Evolutionary conservation across 2,329 filamentous ascomycete genomes (phyloP).

Genomic region (Phialophora chinensis): DNA sequence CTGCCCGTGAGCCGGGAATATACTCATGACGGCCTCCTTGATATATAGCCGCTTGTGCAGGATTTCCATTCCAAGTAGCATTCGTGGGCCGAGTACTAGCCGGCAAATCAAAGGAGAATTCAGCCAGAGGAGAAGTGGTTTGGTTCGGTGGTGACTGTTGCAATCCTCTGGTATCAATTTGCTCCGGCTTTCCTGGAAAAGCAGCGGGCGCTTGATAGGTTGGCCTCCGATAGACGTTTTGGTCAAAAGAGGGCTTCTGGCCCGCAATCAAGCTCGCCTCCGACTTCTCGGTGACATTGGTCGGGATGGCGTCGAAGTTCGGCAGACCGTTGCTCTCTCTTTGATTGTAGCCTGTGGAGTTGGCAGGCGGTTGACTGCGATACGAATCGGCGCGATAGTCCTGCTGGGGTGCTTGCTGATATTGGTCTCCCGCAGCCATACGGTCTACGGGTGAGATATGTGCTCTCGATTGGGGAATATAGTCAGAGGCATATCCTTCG

Average conservation of each 20-base stretch:
- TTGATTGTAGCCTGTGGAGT: conserved; percentile 40
- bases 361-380: conserved; percentile 17
- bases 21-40: conserved; percentile 19
- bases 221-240: conserved; percentile 42
- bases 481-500: conserved; percentile 28
- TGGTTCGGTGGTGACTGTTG: conserved; percentile 51
- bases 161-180: conserved; percentile 45
- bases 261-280: conserved; percentile 31
- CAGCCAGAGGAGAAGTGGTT: conserved; percentile 53
- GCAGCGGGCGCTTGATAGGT: conserved; percentile 38
- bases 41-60: conserved; percentile 13
- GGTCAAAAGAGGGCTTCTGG: conserved; percentile 17
- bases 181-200: conserved; percentile 21
- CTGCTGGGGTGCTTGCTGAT: conserved; percentile 11
- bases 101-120: conserved; percentile 76
- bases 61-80: conserved; percentile 14
- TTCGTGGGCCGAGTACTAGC: conserved; percentile 8
- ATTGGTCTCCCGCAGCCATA: conserved; percentile 47
- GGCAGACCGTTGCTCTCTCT: conserved; percentile 63
- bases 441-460: conserved; percentile 47
- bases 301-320: conserved; percentile 62
- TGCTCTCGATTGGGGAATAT: conserved; percentile 26
- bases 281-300: conserved; percentile 30
- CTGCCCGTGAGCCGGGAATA: conserved; percentile 11
- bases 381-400: conserved; percentile 14